phyloP scores from a whole-genome alignment of 129 eudicot species.

The Artemisia annua region DNA sequence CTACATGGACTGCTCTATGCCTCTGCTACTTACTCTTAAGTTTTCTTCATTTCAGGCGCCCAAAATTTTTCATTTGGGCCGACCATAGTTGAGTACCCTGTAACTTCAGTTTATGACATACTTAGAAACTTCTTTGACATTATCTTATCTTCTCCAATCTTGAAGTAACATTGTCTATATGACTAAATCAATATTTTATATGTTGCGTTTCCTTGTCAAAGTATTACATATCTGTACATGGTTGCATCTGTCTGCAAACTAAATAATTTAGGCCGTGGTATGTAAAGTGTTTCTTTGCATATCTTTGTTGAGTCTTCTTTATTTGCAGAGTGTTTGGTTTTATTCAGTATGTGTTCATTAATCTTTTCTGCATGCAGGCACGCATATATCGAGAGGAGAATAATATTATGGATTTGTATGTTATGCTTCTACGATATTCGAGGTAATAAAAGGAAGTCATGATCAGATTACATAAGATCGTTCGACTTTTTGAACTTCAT shows the following conservation, averaged over 20 bases:
- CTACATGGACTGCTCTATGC: background rate
- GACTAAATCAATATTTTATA: background rate
- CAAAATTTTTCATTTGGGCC: background rate
- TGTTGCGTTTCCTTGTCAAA: background rate
- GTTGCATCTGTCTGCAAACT: constrained; percentile 13
- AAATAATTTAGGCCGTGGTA: constrained; percentile 1
- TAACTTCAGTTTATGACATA: background rate
- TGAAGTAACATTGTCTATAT: background rate
- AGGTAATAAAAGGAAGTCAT: constrained; percentile 49
- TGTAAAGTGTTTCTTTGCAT: constrained; percentile 1
- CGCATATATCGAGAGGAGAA: constrained; percentile 77
- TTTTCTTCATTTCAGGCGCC: background rate
- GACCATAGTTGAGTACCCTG: background rate
- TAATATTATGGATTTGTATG: constrained; percentile 78
- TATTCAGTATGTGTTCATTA: constrained; percentile 6
- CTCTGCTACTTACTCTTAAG: background rate
- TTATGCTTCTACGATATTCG: constrained; percentile 87
- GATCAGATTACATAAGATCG: background rate
- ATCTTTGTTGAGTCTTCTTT: constrained; percentile 15
- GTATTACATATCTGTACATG: background rate
- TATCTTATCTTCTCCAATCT: background rate
- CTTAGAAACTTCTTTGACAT: background rate
- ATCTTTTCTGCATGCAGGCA: constrained; percentile 52
- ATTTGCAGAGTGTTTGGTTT: constrained; percentile 10
- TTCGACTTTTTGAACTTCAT: background rate